Evolutionary conservation across 2,329 filamentous ascomycete genomes (phyloP).

Genomic region (Ophiocordyceps sinensis): DNA sequence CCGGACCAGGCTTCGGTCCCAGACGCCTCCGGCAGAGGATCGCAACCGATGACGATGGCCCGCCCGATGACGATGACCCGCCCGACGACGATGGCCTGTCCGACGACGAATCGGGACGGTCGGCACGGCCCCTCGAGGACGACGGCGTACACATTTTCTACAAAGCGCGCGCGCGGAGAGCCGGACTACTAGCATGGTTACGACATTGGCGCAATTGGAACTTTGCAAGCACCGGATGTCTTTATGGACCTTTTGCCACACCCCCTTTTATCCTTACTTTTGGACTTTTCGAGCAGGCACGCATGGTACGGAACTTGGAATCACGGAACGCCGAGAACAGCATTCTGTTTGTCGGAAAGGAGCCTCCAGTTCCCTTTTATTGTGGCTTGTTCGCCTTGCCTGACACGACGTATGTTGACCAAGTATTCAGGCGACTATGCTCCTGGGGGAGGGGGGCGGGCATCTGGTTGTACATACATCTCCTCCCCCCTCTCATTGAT

Average conservation of each 20-base stretch:
- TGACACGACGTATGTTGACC: too few species aligned
- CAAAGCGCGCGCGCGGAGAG: not conserved
- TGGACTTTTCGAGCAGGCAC: constrained; percentile 1
- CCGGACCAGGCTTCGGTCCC: constrained; percentile 8
- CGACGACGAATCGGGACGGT: not conserved
- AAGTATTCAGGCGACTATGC: too few species aligned
- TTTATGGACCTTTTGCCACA: not conserved
- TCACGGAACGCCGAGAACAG: not conserved
- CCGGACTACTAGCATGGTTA: not conserved
- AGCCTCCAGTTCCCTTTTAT: not conserved
- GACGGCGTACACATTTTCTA: not conserved
- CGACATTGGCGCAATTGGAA: constrained; percentile 3
- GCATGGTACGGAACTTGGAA: constrained; percentile 1
- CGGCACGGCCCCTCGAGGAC: too few species aligned
- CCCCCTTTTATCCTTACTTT: not conserved
- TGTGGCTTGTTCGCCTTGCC: not conserved
- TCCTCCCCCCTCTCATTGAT: not conserved
- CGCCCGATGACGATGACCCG: too few species aligned
- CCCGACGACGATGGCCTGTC: not conserved
- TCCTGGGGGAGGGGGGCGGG: too few species aligned
- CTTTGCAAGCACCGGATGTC: not conserved
- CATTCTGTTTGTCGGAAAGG: not conserved
- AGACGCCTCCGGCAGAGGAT: constrained; percentile 10
- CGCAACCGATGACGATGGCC: constrained; percentile 5
- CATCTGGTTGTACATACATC: too few species aligned